Evolutionary conservation across 1,284 basidiomycete genomes (phyloP).

Genomic region (Ganoderma leucocontextum): DNA sequence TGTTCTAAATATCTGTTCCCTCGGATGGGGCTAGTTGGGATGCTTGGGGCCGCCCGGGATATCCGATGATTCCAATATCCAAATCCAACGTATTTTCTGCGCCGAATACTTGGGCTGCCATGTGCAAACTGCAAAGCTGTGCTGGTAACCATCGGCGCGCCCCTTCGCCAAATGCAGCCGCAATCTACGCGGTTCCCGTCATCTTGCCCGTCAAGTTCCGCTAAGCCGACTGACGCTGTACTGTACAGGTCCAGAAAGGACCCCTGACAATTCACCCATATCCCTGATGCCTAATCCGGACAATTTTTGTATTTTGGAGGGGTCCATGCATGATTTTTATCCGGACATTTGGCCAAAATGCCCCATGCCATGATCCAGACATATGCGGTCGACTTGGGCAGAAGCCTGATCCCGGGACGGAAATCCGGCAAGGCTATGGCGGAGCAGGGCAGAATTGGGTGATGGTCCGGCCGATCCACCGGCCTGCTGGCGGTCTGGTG

Average conservation of each 20-base stretch:
- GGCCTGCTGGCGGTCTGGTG: too few species aligned
- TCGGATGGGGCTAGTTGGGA: not conserved
- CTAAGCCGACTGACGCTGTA: conserved; percentile 13
- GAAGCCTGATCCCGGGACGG: too few species aligned
- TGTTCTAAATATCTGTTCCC: not conserved
- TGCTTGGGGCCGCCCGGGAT: not conserved
- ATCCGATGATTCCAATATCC: not conserved
- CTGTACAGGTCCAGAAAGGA: conserved; percentile 10
- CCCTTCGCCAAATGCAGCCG: conserved; percentile 6
- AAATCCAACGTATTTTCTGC: not conserved
- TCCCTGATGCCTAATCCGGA: too few species aligned
- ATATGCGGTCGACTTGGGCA: too few species aligned
- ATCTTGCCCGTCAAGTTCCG: not conserved
- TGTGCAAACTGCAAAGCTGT: conserved; percentile 11
- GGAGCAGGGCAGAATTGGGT: too few species aligned
- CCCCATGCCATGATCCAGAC: too few species aligned
- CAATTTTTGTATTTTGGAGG: too few species aligned
- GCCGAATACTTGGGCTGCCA: conserved; percentile 8
- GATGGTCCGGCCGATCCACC: too few species aligned
- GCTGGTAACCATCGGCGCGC: conserved; percentile 13
- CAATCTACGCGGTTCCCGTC: not conserved
- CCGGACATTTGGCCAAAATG: too few species aligned
- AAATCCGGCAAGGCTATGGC: too few species aligned
- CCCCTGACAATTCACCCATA: too few species aligned
- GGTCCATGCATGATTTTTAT: too few species aligned